phyloP scores from a whole-genome alignment of 768 basidiomycete species.

The Pholiota microspora region DNA sequence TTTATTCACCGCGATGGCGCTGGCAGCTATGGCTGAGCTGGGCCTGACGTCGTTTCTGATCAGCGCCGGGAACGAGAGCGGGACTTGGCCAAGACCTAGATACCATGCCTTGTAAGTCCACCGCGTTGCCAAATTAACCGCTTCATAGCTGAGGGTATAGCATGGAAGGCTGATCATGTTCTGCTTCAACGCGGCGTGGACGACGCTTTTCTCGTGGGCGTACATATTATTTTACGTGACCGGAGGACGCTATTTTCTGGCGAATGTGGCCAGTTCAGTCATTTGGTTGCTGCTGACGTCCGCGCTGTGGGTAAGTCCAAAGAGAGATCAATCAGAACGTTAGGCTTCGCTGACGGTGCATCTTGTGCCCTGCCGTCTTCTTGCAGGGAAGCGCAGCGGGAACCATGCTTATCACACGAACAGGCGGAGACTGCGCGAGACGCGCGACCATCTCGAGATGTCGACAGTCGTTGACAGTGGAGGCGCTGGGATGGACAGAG shows the following conservation, averaged over 20 bases:
- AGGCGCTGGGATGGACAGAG: conserved; percentile 76
- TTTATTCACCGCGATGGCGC: conserved; percentile 61
- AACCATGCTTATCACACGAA: conserved; percentile 62
- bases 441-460: conserved; percentile 59
- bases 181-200: conserved; percentile 71
- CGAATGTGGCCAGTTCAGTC: conserved; percentile 76
- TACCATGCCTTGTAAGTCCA: conserved; percentile 63
- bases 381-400: conserved; percentile 65
- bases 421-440: conserved; percentile 57
- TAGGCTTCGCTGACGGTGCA: not conserved
- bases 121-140: conserved; percentile 7
- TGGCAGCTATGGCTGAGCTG: conserved; percentile 69
- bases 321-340: not conserved
- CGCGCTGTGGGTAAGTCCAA: conserved; percentile 58
- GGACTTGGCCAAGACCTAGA: conserved; percentile 56
- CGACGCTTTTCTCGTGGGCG: conserved; percentile 63
- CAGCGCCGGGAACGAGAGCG: conserved; percentile 60
- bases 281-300: conserved; percentile 68
- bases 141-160: not conserved
- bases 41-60: conserved; percentile 75
- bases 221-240: conserved; percentile 74
- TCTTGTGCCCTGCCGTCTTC: not conserved
- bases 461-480: conserved; percentile 69
- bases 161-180: conserved; percentile 50
- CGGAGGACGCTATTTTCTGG: conserved; percentile 63